Evolutionary conservation across 1,139 yeast species (phyloP).

Genomic region (Pichiaceae sp.): DNA sequence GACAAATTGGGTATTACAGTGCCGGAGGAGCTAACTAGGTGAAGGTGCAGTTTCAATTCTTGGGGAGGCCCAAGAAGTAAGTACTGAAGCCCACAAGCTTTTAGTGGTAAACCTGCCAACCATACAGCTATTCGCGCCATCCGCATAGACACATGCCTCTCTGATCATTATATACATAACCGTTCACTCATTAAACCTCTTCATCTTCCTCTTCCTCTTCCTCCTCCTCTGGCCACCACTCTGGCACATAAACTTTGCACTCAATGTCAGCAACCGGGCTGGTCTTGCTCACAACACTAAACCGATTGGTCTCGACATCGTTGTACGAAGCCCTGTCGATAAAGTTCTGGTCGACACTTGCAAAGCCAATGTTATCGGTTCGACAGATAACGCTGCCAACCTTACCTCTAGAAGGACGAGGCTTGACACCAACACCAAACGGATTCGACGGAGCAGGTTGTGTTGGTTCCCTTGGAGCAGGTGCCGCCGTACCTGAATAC

Average conservation of each 20-base stretch:
- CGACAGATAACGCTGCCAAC: slow-evolving; percentile 54
- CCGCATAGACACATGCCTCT: no score
- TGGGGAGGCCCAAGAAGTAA: neutral
- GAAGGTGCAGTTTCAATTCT: neutral
- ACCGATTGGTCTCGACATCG: slow-evolving; percentile 15
- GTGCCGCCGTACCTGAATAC: neutral
- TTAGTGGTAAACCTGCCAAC: no score
- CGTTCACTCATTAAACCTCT: neutral
- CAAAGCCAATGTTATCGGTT: slow-evolving; percentile 59
- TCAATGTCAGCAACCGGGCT: slow-evolving; percentile 23
- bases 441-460: slow-evolving; percentile 24
- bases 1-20: slow-evolving; percentile 11
- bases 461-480: neutral
- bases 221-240: slow-evolving; percentile 54
- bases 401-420: slow-evolving; percentile 23
- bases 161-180: no score
- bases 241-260: slow-evolving; percentile 45
- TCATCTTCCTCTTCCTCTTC: slow-evolving; percentile 8
- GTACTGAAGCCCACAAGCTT: no score
- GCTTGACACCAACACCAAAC: slow-evolving; percentile 15
- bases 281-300: slow-evolving; percentile 9
- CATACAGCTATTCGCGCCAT: no score
- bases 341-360: slow-evolving; percentile 43
- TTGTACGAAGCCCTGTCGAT: slow-evolving; percentile 20
- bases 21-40: slow-evolving; percentile 10